Conservation (phyloP, 179 eudicot genomes). For the Amaranthus tricolor region DNA sequence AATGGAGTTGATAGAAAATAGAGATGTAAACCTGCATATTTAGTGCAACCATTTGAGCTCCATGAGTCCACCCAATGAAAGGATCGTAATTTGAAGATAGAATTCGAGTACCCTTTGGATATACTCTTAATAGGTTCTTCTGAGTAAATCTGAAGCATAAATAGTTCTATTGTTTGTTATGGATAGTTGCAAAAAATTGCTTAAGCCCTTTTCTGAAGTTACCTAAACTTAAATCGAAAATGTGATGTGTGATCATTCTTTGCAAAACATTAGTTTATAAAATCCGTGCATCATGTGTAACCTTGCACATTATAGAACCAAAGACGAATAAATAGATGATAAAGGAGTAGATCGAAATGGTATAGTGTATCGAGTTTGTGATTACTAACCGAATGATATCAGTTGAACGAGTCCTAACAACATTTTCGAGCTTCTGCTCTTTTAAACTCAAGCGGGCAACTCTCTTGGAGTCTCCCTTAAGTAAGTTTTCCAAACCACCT, state of each 20-base stretch:
- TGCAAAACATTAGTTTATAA: neutral
- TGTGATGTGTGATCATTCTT: neutral
- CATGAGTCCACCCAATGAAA: slow-evolving; percentile 78
- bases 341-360: too few species aligned
- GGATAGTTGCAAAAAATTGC: neutral
- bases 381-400: slow-evolving; percentile 49
- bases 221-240: neutral
- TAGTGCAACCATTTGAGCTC: slow-evolving; percentile 91
- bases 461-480: slow-evolving; percentile 30
- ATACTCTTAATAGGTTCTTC: slow-evolving; percentile 64
- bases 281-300: neutral
- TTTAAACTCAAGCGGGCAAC: slow-evolving; percentile 53
- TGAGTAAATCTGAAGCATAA: slow-evolving; percentile 60
- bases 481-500: slow-evolving; percentile 39
- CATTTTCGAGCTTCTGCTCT: slow-evolving; percentile 53
- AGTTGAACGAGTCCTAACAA: slow-evolving; percentile 34
- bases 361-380: neutral
- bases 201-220: neutral
- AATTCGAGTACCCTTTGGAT: slow-evolving; percentile 75
- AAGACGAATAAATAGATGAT: neutral
- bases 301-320: neutral
- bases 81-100: slow-evolving; percentile 82
- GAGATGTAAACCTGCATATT: slow-evolving; percentile 76
- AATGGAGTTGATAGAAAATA: neutral
- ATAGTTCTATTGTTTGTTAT: neutral